Evolutionary conservation across 1,284 basidiomycete species (phyloP).

Genomic region (Earliella scabrosa): DNA sequence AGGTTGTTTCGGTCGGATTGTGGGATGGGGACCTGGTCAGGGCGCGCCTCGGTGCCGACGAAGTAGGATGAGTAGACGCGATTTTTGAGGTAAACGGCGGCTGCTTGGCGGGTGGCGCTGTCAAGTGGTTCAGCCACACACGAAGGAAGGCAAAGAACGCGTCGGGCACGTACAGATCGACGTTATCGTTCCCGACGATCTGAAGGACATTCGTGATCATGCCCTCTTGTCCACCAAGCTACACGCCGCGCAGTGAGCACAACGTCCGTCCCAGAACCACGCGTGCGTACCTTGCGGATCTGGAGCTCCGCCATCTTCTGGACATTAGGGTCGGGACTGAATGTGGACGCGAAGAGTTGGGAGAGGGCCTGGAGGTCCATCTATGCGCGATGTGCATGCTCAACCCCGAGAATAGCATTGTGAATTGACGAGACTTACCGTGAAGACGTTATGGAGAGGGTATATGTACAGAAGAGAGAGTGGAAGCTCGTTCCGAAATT

Average conservation of each 20-base stretch:
- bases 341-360: slow-evolving; percentile 78
- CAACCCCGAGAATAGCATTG: too few relatives aligned
- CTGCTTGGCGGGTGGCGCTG: slow-evolving; percentile 79
- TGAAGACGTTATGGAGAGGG: slow-evolving; percentile 14
- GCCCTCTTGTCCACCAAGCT: slow-evolving; percentile 81
- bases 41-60: slow-evolving; percentile 51
- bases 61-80: slow-evolving; percentile 70
- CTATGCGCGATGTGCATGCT: slow-evolving; percentile 4
- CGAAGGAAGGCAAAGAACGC: slow-evolving; percentile 36
- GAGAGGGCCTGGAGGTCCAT: slow-evolving; percentile 84
- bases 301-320: slow-evolving; percentile 83
- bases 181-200: slow-evolving; percentile 76
- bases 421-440: not conserved
- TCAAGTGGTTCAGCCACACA: slow-evolving; percentile 9
- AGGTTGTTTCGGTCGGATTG: slow-evolving; percentile 71
- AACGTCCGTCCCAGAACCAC: slow-evolving; percentile 3
- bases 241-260: slow-evolving; percentile 11
- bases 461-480: slow-evolving; percentile 24
- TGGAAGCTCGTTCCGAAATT: slow-evolving; percentile 24
- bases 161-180: slow-evolving; percentile 72
- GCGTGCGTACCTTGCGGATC: slow-evolving; percentile 71
- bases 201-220: slow-evolving; percentile 79
- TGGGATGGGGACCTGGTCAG: slow-evolving; percentile 65
- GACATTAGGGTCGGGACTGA: slow-evolving; percentile 83
- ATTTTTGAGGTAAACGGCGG: slow-evolving; percentile 86